Percentiles rank a stretch among this genome's conserved stretches.
Conservation (phyloP, 1,139 yeast species). For the Kodamaea plutei region DNA sequence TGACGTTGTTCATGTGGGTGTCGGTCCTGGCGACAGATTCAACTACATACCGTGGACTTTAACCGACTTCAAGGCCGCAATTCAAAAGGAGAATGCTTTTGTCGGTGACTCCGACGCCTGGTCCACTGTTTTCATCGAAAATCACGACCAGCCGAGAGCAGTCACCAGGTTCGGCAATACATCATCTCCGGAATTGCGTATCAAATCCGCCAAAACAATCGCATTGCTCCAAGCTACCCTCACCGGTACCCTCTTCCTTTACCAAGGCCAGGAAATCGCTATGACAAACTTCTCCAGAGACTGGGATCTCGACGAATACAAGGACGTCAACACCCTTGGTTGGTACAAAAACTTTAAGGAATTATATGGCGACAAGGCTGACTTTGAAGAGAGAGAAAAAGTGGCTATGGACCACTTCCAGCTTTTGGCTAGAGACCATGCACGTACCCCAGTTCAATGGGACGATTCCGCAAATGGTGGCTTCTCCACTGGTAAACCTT, state of each 20-base stretch:
- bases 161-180: slow-evolving; percentile 51
- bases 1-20: slow-evolving; percentile 43
- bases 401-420: slow-evolving; percentile 30
- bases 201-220: slow-evolving; percentile 44
- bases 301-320: slow-evolving; percentile 49
- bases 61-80: slow-evolving; percentile 40
- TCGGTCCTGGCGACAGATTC: slow-evolving; percentile 29
- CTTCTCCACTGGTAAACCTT: slow-evolving; percentile 46
- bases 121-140: slow-evolving; percentile 54
- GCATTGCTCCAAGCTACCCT: slow-evolving; percentile 43
- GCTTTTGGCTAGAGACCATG: slow-evolving; percentile 48
- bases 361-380: slow-evolving; percentile 26
- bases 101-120: slow-evolving; percentile 53
- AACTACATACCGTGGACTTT: slow-evolving; percentile 30
- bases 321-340: slow-evolving; percentile 46
- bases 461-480: slow-evolving; percentile 42
- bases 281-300: slow-evolving; percentile 44
- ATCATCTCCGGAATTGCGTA: slow-evolving; percentile 27
- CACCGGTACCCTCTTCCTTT: slow-evolving; percentile 54
- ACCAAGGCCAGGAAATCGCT: slow-evolving; percentile 61
- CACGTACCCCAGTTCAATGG: slow-evolving; percentile 62
- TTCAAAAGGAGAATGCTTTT: slow-evolving; percentile 31
- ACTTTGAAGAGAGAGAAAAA: slow-evolving; percentile 21
- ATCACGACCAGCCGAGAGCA: slow-evolving; percentile 56
- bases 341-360: slow-evolving; percentile 34